Base-by-base conservation (phyloP, 1,139 yeast genomes). In the Geotrichum histeridarum region DNA sequence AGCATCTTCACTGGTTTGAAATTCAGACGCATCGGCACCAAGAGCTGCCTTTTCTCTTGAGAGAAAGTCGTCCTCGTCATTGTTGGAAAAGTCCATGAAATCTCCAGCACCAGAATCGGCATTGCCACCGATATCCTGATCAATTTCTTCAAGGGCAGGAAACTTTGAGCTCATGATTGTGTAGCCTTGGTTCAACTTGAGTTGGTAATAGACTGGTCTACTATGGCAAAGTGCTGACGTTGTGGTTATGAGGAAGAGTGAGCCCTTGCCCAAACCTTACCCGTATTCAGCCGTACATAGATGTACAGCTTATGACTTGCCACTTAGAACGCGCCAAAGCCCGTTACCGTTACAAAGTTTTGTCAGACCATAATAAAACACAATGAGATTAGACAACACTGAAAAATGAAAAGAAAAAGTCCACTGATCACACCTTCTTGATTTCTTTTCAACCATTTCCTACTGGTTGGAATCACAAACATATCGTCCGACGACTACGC, bases 11-110 rank as follows among this genome's bases (percentile, higher is more conserved):
- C 79, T 89, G 14, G 90, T 83, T 60, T 80, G 78, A 71, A 88
- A 88, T 64, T 84, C 90, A 44, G 74, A 76, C 38, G 76, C 77
- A 57, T 77, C 83, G 59, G 83, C 91, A 14, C 97, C 97, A 9
- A 90, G 73, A 42, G 86, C 76, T 60, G 88, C 95, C 69, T 83
- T 82, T 72, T 91, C 98, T 66, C 98, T 82, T 47, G 89, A 77
- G 59, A 89, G 75, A 67, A 91, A 87, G 71, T 90, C 96, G 51
- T 69, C 76, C 54, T 67, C 75, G 30, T 64, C 72, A 27, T 65
- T 72, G 50, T 69, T 70, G 17, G 55, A 44, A 42, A 61, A 62
- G 50, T 69, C 73, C 56, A 69, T 75, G 55, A 75, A 70, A 50
- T 78, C 77, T 57, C 62, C 61, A 46, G 60, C 59, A n/a, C 57